Conservation (phyloP, 2,329 filamentous ascomycete genomes). For the Tolypocladium tropicale region DNA sequence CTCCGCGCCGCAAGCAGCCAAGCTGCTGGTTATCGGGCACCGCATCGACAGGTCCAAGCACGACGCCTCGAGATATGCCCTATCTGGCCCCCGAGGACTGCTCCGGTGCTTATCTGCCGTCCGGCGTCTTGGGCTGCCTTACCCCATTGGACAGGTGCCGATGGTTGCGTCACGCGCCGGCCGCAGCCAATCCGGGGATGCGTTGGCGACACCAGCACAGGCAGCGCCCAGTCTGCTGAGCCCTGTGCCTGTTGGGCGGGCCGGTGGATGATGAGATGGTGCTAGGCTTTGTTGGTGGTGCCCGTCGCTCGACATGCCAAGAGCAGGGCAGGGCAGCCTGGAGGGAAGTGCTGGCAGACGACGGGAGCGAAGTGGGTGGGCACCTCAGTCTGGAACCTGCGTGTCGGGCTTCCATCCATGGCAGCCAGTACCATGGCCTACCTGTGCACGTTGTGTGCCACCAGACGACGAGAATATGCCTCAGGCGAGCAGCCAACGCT, state of each 20-base stretch:
- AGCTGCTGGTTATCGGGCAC: too few species aligned
- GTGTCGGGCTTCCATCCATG: too few species aligned
- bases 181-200: background rate
- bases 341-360: too few species aligned
- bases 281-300: background rate
- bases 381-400: too few species aligned
- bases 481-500: background rate
- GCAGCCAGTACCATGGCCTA: background rate
- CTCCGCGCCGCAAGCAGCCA: background rate
- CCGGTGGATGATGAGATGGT: too few species aligned
- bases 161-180: background rate
- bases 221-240: background rate
- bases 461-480: background rate
- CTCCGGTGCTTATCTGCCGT: background rate
- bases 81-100: background rate
- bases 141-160: background rate
- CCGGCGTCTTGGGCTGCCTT: background rate
- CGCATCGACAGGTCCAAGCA: too few species aligned
- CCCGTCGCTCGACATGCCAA: background rate
- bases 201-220: background rate
- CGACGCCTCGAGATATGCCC: too few species aligned
- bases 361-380: too few species aligned
- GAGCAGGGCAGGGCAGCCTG: too few species aligned
- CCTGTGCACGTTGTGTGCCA: background rate
- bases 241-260: background rate